These are phyloP conservation scores for Dipteronia sinensis DNA, from an alignment of 345 rosid species.

Conservation along the genomic window DNA sequence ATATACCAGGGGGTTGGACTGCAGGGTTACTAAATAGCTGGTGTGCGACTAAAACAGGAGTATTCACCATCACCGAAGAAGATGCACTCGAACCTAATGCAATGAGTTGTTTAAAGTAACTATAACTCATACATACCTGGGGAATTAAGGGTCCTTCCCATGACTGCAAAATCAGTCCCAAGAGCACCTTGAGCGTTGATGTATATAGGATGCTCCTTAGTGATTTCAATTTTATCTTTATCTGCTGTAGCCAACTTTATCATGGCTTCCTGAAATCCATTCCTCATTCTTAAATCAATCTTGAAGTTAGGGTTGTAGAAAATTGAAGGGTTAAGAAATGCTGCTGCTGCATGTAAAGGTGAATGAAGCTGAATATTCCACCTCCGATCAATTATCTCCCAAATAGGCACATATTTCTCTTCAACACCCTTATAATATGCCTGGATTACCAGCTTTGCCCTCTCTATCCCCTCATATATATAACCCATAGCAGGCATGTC, in stretches of 20 bases:
- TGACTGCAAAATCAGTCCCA: conserved; percentile 60
- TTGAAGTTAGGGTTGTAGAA: conserved; percentile 55
- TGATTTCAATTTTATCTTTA: conserved; percentile 46
- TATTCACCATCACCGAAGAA: background rate
- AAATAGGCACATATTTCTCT: conserved; percentile 41
- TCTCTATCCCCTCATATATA: conserved; percentile 54
- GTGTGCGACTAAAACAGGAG: background rate
- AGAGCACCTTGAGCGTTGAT: conserved; percentile 59
- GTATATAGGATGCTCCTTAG: conserved; percentile 58
- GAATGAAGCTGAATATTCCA: conserved; percentile 50
- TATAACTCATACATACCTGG: conserved; percentile 44
- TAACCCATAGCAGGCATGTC: conserved; percentile 48
- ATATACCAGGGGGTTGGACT: too few relatives aligned
- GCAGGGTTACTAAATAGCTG: too few relatives aligned
- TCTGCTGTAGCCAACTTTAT: conserved; percentile 50
- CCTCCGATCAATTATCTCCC: conserved; percentile 50
- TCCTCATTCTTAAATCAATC: conserved; percentile 54
- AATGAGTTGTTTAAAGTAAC: background rate
- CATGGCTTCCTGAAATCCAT: conserved; percentile 74
- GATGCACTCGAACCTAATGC: background rate
- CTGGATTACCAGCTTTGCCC: conserved; percentile 42
- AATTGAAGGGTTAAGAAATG: conserved; percentile 62
- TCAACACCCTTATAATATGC: conserved; percentile 47
- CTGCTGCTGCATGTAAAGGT: conserved; percentile 51
- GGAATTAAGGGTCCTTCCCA: conserved; percentile 64